Percentiles rank a stretch among this genome's conserved stretches.
Evolutionary conservation across 192 early-diverging fungal genomes (phyloP).

Genomic region (Coemansia sp.): DNA sequence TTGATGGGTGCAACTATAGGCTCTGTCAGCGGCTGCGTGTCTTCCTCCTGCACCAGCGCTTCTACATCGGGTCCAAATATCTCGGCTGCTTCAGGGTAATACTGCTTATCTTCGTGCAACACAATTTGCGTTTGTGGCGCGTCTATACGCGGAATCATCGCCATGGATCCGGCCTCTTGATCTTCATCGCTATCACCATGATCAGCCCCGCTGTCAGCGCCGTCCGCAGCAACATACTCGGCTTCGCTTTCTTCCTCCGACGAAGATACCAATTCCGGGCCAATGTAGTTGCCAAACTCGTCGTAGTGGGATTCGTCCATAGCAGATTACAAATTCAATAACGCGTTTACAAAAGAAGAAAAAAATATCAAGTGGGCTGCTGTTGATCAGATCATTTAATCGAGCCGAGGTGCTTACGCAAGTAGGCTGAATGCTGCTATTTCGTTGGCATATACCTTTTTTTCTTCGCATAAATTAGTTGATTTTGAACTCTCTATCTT

Average conservation of each 20-base stretch:
- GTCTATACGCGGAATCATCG: conserved; percentile 36
- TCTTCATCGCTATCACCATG: conserved; percentile 29
- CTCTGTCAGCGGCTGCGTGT: conserved; percentile 91
- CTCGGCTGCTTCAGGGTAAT: conserved; percentile 96
- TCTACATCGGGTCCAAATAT: conserved; percentile 96
- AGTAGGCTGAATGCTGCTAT: not conserved
- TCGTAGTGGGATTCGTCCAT: conserved; percentile 83
- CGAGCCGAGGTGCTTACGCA: not conserved
- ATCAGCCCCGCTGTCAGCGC: conserved; percentile 7
- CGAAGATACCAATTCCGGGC: conserved; percentile 77
- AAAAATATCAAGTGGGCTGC: not conserved
- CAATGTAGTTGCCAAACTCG: conserved; percentile 99
- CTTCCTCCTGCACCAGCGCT: conserved; percentile 94
- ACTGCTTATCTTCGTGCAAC: conserved; percentile 97
- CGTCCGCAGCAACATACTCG: not conserved
- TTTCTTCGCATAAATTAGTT: not conserved
- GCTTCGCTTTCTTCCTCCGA: conserved; percentile 56
- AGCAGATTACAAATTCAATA: conserved; percentile 7
- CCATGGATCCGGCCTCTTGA: conserved; percentile 15
- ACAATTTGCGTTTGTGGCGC: conserved; percentile 70
- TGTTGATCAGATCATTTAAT: too few relatives aligned
- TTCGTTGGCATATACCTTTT: not conserved
- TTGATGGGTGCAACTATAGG: conserved; percentile 93
- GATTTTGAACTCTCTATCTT: not conserved
- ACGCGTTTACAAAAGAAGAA: not conserved